Conservation (phyloP, 2,329 filamentous ascomycete species). For the Colletotrichum tabaci region DNA sequence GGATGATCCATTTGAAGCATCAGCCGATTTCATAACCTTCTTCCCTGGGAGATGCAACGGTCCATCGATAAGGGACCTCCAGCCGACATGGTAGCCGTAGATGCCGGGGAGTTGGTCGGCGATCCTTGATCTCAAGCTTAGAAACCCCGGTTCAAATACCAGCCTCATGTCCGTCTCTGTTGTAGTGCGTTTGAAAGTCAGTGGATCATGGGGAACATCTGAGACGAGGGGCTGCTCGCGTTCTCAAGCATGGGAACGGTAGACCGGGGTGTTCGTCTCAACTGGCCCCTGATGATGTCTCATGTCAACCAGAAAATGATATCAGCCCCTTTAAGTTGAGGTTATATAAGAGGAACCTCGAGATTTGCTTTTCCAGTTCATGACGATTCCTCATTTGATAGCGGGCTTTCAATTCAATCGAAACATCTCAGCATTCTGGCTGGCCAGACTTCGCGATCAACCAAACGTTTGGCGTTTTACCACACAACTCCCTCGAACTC, state of each 20-base stretch:
- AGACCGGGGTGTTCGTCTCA: slow-evolving; percentile 32
- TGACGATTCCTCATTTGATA: background rate
- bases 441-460: slow-evolving; percentile 14
- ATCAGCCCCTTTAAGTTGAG: slow-evolving; percentile 16
- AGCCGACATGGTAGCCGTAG: too few relatives aligned
- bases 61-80: too few relatives aligned
- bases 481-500: background rate
- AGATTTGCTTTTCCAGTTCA: background rate
- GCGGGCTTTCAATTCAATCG: slow-evolving; percentile 7
- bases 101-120: too few relatives aligned
- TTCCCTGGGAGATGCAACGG: too few relatives aligned
- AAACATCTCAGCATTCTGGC: slow-evolving; percentile 2
- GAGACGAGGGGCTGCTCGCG: slow-evolving; percentile 14
- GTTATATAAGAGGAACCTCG: background rate
- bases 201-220: background rate
- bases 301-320: slow-evolving; percentile 7
- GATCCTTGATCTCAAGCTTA: too few relatives aligned
- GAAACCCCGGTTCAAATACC: too few relatives aligned
- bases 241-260: background rate
- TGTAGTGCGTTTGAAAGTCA: background rate
- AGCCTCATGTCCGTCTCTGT: too few relatives aligned
- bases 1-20: too few relatives aligned
- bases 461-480: background rate
- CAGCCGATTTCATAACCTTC: too few relatives aligned
- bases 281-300: slow-evolving; percentile 26